A percentile compares a stretch with the other conserved stretches of the same genome.
Evolutionary conservation across 176 grass and related monocot species (phyloP).

Genomic region (Lolium perenne): DNA sequence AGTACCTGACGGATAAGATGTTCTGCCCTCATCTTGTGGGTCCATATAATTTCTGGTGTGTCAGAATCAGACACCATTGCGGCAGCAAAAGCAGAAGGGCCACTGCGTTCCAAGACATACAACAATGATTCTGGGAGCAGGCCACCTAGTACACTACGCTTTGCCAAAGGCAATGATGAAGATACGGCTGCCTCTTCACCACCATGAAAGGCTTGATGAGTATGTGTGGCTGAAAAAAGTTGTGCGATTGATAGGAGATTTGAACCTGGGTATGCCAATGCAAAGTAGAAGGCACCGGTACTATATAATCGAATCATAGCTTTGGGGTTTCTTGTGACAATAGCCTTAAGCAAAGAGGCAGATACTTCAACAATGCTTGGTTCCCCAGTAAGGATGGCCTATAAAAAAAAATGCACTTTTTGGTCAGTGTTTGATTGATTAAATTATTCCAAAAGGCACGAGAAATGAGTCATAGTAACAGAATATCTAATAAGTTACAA

Average conservation of each 20-base stretch:
- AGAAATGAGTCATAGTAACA: conserved; percentile 24
- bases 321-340: conserved; percentile 98
- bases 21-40: conserved; percentile 98
- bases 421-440: conserved; percentile 10
- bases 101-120: conserved; percentile 95
- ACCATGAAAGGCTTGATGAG: conserved; percentile 98
- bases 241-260: conserved; percentile 95
- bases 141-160: conserved; percentile 91
- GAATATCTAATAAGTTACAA: neutral
- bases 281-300: conserved; percentile 96
- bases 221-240: conserved; percentile 87
- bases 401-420: conserved; percentile 28
- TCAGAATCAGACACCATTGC: conserved; percentile 99
- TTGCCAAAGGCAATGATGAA: conserved; percentile 91
- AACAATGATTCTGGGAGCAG: conserved; percentile 93
- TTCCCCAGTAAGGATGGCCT: conserved; percentile 97
- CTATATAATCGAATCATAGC: conserved; percentile 96
- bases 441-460: conserved; percentile 19
- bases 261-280: conserved; percentile 87
- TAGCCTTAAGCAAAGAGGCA: conserved; percentile 89
- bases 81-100: conserved; percentile 77
- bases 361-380: conserved; percentile 92
- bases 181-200: conserved; percentile 99
- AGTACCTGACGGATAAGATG: conserved; percentile 91
- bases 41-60: conserved; percentile 99